These are phyloP conservation scores for Auriscalpium microsporum DNA, from an alignment of 768 basidiomycete species.

Conservation along the genomic window DNA sequence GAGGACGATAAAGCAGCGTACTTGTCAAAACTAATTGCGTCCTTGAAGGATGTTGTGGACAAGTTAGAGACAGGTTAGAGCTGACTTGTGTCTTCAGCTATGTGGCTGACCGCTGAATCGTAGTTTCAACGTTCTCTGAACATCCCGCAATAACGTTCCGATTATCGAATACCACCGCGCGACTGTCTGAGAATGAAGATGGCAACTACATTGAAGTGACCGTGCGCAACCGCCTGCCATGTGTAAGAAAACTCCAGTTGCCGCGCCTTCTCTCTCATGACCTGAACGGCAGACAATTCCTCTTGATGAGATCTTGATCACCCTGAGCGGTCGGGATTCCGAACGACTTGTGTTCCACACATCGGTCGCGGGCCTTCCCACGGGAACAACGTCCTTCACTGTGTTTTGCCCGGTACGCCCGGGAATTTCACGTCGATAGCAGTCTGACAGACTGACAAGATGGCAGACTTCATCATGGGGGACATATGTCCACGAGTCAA, in stretches of 20 bases:
- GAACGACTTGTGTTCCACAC: constrained; percentile 52
- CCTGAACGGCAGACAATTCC: constrained; percentile 40
- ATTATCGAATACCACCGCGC: constrained; percentile 35
- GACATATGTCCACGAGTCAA: constrained; percentile 56
- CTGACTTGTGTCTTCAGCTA: not conserved
- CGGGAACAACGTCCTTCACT: constrained; percentile 50
- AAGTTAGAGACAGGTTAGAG: constrained; percentile 45
- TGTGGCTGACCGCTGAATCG: constrained; percentile 1
- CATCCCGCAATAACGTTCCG: constrained; percentile 60
- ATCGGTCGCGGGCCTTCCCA: constrained; percentile 33
- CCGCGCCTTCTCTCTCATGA: not conserved
- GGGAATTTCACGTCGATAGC: not conserved
- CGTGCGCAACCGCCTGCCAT: constrained; percentile 62
- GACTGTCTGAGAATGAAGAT: constrained; percentile 52
- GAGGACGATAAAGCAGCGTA: constrained; percentile 44
- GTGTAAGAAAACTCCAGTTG: constrained; percentile 39
- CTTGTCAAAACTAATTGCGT: constrained; percentile 40
- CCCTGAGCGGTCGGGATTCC: constrained; percentile 53
- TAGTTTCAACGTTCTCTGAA: constrained; percentile 60
- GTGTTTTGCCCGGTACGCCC: constrained; percentile 66
- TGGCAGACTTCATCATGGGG: constrained; percentile 48
- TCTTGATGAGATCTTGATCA: constrained; percentile 53
- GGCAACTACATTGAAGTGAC: constrained; percentile 52
- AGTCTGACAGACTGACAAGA: not conserved
- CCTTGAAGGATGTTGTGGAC: constrained; percentile 40